These are phyloP conservation scores for Tylopilus cervinicoccineus DNA, from an alignment of 768 basidiomycete genomes.

Conservation along the genomic window DNA sequence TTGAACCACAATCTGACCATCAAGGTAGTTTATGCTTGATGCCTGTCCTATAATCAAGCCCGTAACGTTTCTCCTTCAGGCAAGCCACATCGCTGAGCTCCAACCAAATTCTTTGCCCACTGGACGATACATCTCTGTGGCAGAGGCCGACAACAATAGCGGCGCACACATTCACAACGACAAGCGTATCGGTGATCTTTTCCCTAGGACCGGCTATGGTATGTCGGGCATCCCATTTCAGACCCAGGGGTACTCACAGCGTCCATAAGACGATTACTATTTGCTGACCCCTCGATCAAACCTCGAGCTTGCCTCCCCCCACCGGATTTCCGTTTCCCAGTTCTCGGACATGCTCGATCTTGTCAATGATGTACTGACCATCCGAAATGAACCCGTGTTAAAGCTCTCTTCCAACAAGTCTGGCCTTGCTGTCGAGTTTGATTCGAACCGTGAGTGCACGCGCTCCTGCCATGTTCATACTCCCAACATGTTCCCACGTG, in stretches of 20 bases:
- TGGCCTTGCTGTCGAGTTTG: slow-evolving; percentile 57
- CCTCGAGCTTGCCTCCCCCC: slow-evolving; percentile 37
- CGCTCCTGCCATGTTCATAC: not conserved
- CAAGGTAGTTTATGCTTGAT: slow-evolving; percentile 25
- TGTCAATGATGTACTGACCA: slow-evolving; percentile 29
- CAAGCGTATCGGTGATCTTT: slow-evolving; percentile 55
- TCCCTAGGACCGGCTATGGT: slow-evolving; percentile 63
- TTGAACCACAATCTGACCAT: slow-evolving; percentile 45
- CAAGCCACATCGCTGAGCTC: slow-evolving; percentile 52
- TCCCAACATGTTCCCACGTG: not conserved
- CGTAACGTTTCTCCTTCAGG: slow-evolving; percentile 28
- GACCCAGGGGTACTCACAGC: not conserved
- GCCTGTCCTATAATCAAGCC: not conserved
- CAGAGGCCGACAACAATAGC: slow-evolving; percentile 35
- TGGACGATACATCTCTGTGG: slow-evolving; percentile 45
- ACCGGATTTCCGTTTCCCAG: slow-evolving; percentile 41
- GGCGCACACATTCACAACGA: slow-evolving; percentile 42
- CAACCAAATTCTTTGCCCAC: slow-evolving; percentile 48
- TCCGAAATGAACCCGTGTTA: slow-evolving; percentile 42
- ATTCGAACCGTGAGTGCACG: slow-evolving; percentile 60
- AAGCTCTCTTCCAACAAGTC: slow-evolving; percentile 53
- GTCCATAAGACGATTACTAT: slow-evolving; percentile 61
- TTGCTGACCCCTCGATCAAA: slow-evolving; percentile 40
- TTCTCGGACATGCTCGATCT: slow-evolving; percentile 44
- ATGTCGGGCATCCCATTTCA: not conserved